Conservation (phyloP, 1,139 yeast genomes). For the Candida smagusa region DNA sequence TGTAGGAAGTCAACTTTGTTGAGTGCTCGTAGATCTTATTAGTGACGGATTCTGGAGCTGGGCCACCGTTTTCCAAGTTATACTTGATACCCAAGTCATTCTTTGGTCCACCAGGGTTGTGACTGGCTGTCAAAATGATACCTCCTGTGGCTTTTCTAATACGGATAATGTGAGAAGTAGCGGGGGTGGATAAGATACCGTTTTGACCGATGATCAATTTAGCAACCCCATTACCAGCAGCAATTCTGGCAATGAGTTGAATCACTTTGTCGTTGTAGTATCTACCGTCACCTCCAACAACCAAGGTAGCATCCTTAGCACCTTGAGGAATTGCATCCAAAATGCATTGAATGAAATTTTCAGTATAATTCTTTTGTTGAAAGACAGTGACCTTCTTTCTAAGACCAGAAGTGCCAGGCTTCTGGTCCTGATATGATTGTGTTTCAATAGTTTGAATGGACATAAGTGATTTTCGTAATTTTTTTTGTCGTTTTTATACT, state of each 20-base stretch:
- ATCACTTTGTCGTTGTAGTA: slow-evolving; percentile 81
- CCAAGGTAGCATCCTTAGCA: slow-evolving; percentile 65
- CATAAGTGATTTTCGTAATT: slow-evolving; percentile 5
- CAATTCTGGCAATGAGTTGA: slow-evolving; percentile 75
- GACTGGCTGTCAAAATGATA: slow-evolving; percentile 92
- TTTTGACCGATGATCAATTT: slow-evolving; percentile 83
- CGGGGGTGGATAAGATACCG: slow-evolving; percentile 92
- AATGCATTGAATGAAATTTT: slow-evolving; percentile 88
- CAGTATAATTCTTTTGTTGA: slow-evolving; percentile 79
- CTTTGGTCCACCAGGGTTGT: slow-evolving; percentile 97
- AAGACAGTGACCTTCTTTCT: slow-evolving; percentile 88
- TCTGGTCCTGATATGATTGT: slow-evolving; percentile 84
- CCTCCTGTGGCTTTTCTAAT: slow-evolving; percentile 75
- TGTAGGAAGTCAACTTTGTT: slow-evolving; percentile 55
- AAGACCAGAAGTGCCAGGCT: slow-evolving; percentile 97
- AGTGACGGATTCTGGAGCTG: slow-evolving; percentile 97
- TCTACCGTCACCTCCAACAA: slow-evolving; percentile 97
- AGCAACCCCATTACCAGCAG: slow-evolving; percentile 87
- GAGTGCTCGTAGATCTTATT: slow-evolving; percentile 78
- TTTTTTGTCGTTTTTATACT: too few species aligned
- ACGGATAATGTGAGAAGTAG: slow-evolving; percentile 90
- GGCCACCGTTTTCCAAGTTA: slow-evolving; percentile 94
- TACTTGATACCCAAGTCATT: slow-evolving; percentile 95
- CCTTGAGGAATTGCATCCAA: slow-evolving; percentile 91
- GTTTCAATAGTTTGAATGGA: slow-evolving; percentile 45